Evolutionary conservation across 2,329 filamentous ascomycete genomes (phyloP), one percentile per base, ranked within the genome.

Genomic region (Aspergillus aculeatinus): DNA sequence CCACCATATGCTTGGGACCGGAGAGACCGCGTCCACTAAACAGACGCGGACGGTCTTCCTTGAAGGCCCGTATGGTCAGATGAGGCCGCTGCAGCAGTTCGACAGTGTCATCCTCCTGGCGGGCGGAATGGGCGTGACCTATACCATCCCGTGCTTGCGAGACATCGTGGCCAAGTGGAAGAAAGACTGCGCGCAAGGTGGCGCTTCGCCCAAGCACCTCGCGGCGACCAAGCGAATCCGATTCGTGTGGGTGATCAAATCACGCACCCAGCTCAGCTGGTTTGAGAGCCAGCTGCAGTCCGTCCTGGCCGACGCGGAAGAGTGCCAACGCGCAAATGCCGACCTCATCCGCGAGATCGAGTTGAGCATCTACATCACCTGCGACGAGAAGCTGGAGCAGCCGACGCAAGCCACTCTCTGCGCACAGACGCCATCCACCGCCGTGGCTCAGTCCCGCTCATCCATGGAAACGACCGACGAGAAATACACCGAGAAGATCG

Each of bases 91-190:
- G 16, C 77, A 80, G 23, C 85, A 87, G 65, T 88, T 87, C 60
- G 85, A 88, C 61, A 86, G 81, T 57, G 78, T 87, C 2, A 75
- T 88, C 0, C 71, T 89, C 0, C 73, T 88, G 9, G 84, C 85
- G 7, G 85, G 85, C 23, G 83, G 83, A 19, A 87, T 83, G 50
- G 87, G 87, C 2, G 82, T 82, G 25, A 84, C 84, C 0, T 88
- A 85, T 65, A 83, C 80, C 0, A 67, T 85, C 11, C 85, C 86
- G 0, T 69, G 86, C 2, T 74, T 87, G 39, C 79, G 84, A 27
- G 81, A 86, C 54, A 74, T 87, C n/a, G 72, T 86, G 1, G 72
- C 77, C n/a, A 75, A 72, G 25, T 83, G 78, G 78, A 74, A 68
- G 44, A 69, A 67, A 49, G 74, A 78, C 44, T 74, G 66, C 35